These are phyloP conservation scores for Mycotypha africana DNA, from an alignment of 371 early-diverging fungal genomes.

Conservation along the genomic window DNA sequence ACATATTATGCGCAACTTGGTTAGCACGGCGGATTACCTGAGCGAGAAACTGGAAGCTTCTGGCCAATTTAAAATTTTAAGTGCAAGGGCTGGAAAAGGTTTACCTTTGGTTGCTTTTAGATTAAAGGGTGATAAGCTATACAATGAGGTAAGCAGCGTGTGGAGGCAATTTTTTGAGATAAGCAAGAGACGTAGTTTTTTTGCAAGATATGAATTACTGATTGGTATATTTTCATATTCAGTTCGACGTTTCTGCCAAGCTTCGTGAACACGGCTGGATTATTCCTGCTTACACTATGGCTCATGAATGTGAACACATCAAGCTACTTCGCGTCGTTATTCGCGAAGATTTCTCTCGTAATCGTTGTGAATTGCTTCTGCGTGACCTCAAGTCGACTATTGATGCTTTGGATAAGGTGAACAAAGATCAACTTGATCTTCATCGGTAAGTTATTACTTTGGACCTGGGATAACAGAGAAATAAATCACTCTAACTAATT, in stretches of 20 bases:
- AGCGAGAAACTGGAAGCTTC: constrained; percentile 45
- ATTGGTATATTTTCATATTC: neutral
- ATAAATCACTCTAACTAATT: no score
- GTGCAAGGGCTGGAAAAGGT: constrained; percentile 36
- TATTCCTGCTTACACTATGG: constrained; percentile 49
- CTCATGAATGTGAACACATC: constrained; percentile 21
- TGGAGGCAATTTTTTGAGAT: constrained; percentile 26
- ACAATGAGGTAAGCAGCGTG: constrained; percentile 31
- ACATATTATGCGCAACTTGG: constrained; percentile 51
- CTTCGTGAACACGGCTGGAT: constrained; percentile 60
- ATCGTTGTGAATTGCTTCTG: constrained; percentile 26
- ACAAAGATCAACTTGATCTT: constrained; percentile 5
- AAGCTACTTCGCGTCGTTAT: constrained; percentile 37
- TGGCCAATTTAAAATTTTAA: constrained; percentile 57
- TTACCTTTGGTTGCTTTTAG: constrained; percentile 67
- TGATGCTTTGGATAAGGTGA: constrained; percentile 7
- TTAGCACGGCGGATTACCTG: constrained; percentile 42
- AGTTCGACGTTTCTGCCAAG: constrained; percentile 46
- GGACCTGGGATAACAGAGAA: no score
- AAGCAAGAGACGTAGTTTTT: neutral
- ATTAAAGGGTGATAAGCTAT: constrained; percentile 24
- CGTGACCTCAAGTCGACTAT: constrained; percentile 17
- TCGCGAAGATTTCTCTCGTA: constrained; percentile 33
- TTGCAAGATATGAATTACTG: neutral
- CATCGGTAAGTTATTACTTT: constrained; percentile 9